Percentiles rank a stretch among this genome's conserved stretches.
These are phyloP conservation scores for Periconia sp. DNA, from an alignment of 2,329 filamentous ascomycete species.

Conservation along the genomic window DNA sequence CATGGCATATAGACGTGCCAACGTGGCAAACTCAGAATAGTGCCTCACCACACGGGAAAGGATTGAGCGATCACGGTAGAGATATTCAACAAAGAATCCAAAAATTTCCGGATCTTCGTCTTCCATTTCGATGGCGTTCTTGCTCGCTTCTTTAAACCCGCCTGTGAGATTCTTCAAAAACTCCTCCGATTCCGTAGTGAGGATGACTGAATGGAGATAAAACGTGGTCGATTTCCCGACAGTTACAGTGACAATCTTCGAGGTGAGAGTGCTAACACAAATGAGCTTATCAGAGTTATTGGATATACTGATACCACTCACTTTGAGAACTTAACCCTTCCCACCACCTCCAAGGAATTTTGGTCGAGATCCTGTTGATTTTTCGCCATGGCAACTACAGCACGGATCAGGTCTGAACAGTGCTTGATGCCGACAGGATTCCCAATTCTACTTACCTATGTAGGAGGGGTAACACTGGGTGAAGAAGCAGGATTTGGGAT, in stretches of 20 bases:
- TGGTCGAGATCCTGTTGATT: too few relatives aligned
- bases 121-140: conserved; percentile 10
- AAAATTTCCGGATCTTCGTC: conserved; percentile 22
- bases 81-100: conserved; percentile 22
- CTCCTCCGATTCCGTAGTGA: conserved; percentile 14
- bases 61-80: conserved; percentile 20
- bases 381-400: too few relatives aligned
- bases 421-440: too few relatives aligned
- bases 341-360: not conserved
- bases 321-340: not conserved
- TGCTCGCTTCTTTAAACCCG: conserved; percentile 13
- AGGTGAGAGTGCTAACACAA: conserved; percentile 9
- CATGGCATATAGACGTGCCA: conserved; percentile 22
- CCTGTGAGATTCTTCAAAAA: conserved; percentile 13
- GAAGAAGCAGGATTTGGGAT: too few relatives aligned
- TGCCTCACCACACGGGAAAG: conserved; percentile 11
- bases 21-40: conserved; percentile 16
- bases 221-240: conserved; percentile 14
- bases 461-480: too few relatives aligned
- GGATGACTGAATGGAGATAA: conserved; percentile 16
- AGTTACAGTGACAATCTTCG: conserved; percentile 9
- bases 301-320: not conserved
- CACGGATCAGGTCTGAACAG: too few relatives aligned
- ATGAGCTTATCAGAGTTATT: not conserved
- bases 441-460: too few relatives aligned